Conservation (phyloP, 116 monocot species). For the Dioscorea cayenensis region DNA sequence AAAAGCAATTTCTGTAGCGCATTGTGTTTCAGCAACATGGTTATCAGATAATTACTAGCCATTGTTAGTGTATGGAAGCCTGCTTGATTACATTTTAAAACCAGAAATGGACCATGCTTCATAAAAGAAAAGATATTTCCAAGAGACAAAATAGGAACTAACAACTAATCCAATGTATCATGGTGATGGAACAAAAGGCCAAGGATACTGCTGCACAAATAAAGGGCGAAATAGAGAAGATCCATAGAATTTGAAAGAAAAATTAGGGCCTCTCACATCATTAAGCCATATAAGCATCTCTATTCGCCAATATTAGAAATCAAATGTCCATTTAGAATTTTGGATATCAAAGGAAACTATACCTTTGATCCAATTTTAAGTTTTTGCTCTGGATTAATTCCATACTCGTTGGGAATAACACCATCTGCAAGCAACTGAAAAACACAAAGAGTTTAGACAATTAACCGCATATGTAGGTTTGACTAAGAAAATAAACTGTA, state of each 20-base stretch:
- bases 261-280: background rate
- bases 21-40: background rate
- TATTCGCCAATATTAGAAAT: background rate
- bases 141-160: background rate
- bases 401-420: constrained; percentile 99
- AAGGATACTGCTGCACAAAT: background rate
- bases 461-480: background rate
- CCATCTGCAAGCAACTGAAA: constrained; percentile 93
- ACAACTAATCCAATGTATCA: background rate
- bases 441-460: background rate
- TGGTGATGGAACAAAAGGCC: background rate
- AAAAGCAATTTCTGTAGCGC: background rate
- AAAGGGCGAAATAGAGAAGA: background rate
- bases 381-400: constrained; percentile 95
- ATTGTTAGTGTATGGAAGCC: background rate
- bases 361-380: constrained; percentile 99
- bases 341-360: constrained; percentile 1
- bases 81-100: background rate
- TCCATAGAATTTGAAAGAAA: background rate
- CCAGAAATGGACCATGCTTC: background rate
- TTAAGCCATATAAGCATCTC: background rate
- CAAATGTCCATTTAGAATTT: background rate
- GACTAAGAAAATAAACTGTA: background rate
- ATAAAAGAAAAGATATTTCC: background rate
- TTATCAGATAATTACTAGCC: background rate